Evolutionary conservation across 768 basidiomycete species (phyloP), one percentile per base, ranked within the genome.

Genomic region (Lentinula sp.): DNA sequence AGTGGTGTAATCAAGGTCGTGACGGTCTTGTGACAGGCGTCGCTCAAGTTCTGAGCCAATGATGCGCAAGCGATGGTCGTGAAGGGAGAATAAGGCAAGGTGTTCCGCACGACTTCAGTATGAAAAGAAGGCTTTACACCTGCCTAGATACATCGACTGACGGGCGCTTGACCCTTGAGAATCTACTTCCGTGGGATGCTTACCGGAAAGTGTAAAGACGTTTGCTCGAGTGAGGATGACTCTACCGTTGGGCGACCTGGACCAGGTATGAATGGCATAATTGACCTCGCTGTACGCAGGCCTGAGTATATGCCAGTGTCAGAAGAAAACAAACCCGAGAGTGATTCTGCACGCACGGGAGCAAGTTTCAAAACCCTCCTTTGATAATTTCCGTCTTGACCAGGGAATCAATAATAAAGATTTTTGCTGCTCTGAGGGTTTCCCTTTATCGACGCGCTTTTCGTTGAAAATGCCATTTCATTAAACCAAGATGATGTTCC

Each of bases 101-200:
- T 78, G 80, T 66, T 82, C 81, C 5, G 75, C 70, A 35, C 79
- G 79, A n/a, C 79, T 78, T 81, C 79, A 81, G 62, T 82, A 82
- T 50, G 79, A 81, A 54, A 81, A 81, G 60, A 82, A 81, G 8
- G 79, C 81, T 54, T 82, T 81, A 18, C 80, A 82, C 79, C 79
- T 82, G 61, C 79, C 79, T 57, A 32, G 10, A 18, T 53, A 13
- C 50, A n/a, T 18, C 0, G 20, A 4, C n/a, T 33, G 8, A 13
- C 9, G 35, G 28, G 37, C 32, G 37, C 18, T 5, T 35, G 20
- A 16, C 32, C 7, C 9, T 48, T 9, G 20, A 39, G 3, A 9
- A 28, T 28, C 28, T 45, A 45, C 9, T 20, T 23, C n/a, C 42
- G 42, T 20, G 20, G 12, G 20, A 48, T 43, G n/a, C 41, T 28